Evolutionary conservation across 1,284 basidiomycete genomes (phyloP).

Genomic region (Cerrena zonata): DNA sequence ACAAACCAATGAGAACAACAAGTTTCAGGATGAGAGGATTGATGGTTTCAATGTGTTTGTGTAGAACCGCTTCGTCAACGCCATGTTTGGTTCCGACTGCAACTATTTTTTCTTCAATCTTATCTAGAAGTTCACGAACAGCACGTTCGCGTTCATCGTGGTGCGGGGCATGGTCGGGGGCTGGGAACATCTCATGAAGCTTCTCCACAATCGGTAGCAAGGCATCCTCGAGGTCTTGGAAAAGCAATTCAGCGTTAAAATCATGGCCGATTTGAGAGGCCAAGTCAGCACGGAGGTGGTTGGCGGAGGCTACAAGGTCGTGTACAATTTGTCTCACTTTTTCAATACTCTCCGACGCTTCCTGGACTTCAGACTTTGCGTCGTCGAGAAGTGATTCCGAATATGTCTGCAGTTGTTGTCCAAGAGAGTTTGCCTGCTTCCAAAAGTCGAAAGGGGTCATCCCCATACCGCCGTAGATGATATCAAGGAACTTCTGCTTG

Average conservation of each 20-base stretch:
- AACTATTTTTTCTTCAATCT: slow-evolving; percentile 8
- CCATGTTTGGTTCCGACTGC: slow-evolving; percentile 10
- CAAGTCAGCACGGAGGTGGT: background rate
- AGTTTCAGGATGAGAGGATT: slow-evolving; percentile 1
- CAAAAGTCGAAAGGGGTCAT: background rate
- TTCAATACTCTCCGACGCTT: background rate
- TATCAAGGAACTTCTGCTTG: background rate
- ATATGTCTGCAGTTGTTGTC: background rate
- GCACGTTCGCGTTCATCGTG: slow-evolving; percentile 16
- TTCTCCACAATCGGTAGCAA: slow-evolving; percentile 9
- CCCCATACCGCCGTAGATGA: background rate
- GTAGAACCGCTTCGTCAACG: slow-evolving; percentile 13
- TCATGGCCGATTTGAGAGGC: background rate
- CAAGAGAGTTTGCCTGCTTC: background rate
- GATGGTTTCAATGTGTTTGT: slow-evolving; percentile 6
- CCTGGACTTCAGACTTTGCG: background rate
- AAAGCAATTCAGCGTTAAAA: background rate
- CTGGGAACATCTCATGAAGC: slow-evolving; percentile 18
- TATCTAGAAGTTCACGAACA: slow-evolving; percentile 10
- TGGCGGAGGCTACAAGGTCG: background rate
- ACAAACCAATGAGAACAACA: background rate
- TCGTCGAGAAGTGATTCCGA: background rate
- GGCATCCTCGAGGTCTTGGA: slow-evolving; percentile 5
- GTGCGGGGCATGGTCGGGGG: slow-evolving; percentile 17
- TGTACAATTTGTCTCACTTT: background rate